A percentile compares a stretch with the other conserved stretches of the same genome.
These are phyloP conservation scores for Debaryomyces castellii DNA, from an alignment of 805 yeast species.

Conservation along the genomic window DNA sequence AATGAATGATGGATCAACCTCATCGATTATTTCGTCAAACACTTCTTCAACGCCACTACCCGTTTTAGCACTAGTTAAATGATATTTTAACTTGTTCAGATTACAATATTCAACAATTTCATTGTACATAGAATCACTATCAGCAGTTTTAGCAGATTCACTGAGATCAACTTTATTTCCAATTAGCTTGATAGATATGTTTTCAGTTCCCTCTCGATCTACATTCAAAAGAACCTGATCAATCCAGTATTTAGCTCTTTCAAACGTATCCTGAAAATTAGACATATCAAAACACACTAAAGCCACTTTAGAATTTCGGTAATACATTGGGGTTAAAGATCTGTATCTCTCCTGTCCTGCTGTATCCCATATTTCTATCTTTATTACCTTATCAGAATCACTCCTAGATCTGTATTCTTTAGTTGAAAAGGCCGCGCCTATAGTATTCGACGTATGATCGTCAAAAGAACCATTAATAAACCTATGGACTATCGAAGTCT, in stretches of 20 bases:
- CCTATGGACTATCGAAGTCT: slow-evolving; percentile 75
- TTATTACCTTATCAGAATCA: slow-evolving; percentile 39
- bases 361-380: slow-evolving; percentile 83
- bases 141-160: slow-evolving; percentile 22
- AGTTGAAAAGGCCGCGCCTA: slow-evolving; percentile 97
- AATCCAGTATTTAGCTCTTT: slow-evolving; percentile 86
- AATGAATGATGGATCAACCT: slow-evolving; percentile 31
- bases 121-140: slow-evolving; percentile 3
- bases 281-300: slow-evolving; percentile 85
- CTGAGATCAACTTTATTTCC: slow-evolving; percentile 83
- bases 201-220: slow-evolving; percentile 17
- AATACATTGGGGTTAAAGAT: slow-evolving; percentile 80
- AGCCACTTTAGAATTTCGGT: slow-evolving; percentile 69
- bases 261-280: slow-evolving; percentile 45
- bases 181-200: slow-evolving; percentile 49
- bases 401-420: slow-evolving; percentile 46
- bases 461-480: slow-evolving; percentile 74
- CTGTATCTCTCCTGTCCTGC: slow-evolving; percentile 84
- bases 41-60: slow-evolving; percentile 56
- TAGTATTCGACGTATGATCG: slow-evolving; percentile 81
- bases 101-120: slow-evolving; percentile 13
- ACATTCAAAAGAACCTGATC: slow-evolving; percentile 56
- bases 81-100: slow-evolving; percentile 17
- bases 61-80: slow-evolving; percentile 66
- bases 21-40: slow-evolving; percentile 31